Evolutionary conservation across 192 early-diverging fungal species (phyloP).

Genomic region (Piromyces sp.): DNA sequence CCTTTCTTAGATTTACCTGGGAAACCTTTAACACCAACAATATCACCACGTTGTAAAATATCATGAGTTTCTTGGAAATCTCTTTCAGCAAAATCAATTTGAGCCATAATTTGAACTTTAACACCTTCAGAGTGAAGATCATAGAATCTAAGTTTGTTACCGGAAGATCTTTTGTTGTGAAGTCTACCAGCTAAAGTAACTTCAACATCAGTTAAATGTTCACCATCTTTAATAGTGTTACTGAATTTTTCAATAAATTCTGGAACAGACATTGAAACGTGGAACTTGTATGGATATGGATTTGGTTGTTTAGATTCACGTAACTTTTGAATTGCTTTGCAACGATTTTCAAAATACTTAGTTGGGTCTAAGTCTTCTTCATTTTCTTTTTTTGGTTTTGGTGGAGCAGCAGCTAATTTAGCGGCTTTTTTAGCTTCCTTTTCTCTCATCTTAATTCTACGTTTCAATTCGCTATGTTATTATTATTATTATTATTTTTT

Average conservation of each 20-base stretch:
- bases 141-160: conserved; percentile 86
- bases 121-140: conserved; percentile 83
- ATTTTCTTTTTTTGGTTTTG: conserved; percentile 42
- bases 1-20: conserved; percentile 86
- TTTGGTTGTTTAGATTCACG: conserved; percentile 64
- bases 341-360: conserved; percentile 91
- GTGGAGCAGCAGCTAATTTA: conserved; percentile 14
- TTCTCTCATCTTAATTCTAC: conserved; percentile 68
- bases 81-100: conserved; percentile 43
- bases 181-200: conserved; percentile 80
- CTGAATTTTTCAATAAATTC: conserved; percentile 75
- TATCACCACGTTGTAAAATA: conserved; percentile 78
- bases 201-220: conserved; percentile 41
- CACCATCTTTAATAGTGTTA: conserved; percentile 46
- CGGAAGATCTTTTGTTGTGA: conserved; percentile 83
- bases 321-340: conserved; percentile 62
- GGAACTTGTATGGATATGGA: conserved; percentile 98
- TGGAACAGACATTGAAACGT: conserved; percentile 65
- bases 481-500: too few relatives aligned
- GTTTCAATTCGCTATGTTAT: conserved; percentile 85
- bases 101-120: conserved; percentile 90
- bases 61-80: conserved; percentile 68
- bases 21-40: conserved; percentile 80
- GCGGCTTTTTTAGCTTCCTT: conserved; percentile 67
- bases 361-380: conserved; percentile 71